Conservation (phyloP, 495 filamentous ascomycete genomes). For the Podospora fimiseda region DNA sequence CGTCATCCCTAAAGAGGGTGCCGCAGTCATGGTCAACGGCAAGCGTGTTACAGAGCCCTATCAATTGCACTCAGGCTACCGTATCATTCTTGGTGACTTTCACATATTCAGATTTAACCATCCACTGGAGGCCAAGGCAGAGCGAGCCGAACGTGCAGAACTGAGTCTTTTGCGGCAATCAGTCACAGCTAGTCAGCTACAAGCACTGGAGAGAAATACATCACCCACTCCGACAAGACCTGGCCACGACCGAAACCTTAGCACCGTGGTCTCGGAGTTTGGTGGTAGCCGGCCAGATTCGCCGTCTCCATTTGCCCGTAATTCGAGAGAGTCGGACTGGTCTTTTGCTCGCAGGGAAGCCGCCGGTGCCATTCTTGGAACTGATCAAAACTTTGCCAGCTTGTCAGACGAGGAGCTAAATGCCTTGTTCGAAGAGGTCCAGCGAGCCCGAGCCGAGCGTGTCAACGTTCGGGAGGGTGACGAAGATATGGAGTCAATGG, state of each 20-base stretch:
- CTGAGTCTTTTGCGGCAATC: slow-evolving; percentile 83
- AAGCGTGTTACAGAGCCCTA: slow-evolving; percentile 76
- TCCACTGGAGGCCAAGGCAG: slow-evolving; percentile 88
- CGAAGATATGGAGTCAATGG: slow-evolving; percentile 83
- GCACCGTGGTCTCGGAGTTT: slow-evolving; percentile 59
- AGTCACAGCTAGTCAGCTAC: slow-evolving; percentile 73
- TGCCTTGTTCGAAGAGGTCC: slow-evolving; percentile 90
- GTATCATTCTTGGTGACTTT: slow-evolving; percentile 95
- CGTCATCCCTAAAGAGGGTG: slow-evolving; percentile 78
- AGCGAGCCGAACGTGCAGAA: slow-evolving; percentile 62
- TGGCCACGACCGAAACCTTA: slow-evolving; percentile 70
- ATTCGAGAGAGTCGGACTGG: slow-evolving; percentile 87
- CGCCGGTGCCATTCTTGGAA: slow-evolving; percentile 80
- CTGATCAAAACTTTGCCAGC: slow-evolving; percentile 81
- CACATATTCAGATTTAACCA: slow-evolving; percentile 99
- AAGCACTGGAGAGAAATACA: slow-evolving; percentile 35
- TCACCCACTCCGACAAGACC: slow-evolving; percentile 54
- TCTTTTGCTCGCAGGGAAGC: slow-evolving; percentile 90
- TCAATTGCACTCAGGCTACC: slow-evolving; percentile 81
- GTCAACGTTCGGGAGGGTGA: slow-evolving; percentile 70
- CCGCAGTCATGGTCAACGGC: slow-evolving; percentile 97
- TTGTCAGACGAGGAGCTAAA: slow-evolving; percentile 93
- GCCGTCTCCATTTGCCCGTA: slow-evolving; percentile 59
- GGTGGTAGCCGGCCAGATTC: slow-evolving; percentile 74
- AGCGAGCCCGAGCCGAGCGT: slow-evolving; percentile 74